Conservation (phyloP, 371 early-diverging fungal species). For the Rhizopus microsporus region DNA sequence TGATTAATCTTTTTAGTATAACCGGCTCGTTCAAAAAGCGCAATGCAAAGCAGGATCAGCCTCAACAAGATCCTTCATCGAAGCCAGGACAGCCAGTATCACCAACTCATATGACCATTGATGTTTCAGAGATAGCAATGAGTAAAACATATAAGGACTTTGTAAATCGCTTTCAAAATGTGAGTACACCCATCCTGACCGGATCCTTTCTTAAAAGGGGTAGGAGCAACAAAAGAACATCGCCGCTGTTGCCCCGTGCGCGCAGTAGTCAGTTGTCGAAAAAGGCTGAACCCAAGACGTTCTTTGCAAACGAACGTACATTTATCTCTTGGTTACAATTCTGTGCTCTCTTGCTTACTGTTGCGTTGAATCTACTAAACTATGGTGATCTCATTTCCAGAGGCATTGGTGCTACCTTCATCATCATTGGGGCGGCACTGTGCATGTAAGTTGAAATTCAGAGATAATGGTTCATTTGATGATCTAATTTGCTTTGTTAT, state of each 20-base stretch:
- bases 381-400: conserved; percentile 57
- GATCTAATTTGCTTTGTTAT: not conserved
- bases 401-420: conserved; percentile 33
- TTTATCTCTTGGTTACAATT: conserved; percentile 86
- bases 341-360: conserved; percentile 64
- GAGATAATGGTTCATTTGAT: not conserved
- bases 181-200: conserved; percentile 7
- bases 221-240: conserved; percentile 1
- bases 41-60: not conserved
- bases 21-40: conserved; percentile 16
- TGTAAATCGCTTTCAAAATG: conserved; percentile 19
- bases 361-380: conserved; percentile 71
- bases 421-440: conserved; percentile 26
- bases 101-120: conserved; percentile 17
- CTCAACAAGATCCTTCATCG: not conserved
- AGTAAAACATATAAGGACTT: conserved; percentile 11
- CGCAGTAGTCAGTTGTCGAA: conserved; percentile 14
- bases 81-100: not conserved
- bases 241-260: conserved; percentile 7
- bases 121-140: not conserved
- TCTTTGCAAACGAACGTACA: conserved; percentile 92
- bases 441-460: conserved; percentile 32
- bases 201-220: not conserved
- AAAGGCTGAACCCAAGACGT: conserved; percentile 54
- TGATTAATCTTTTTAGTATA: conserved; percentile 32